phyloP scores from a whole-genome alignment of 495 filamentous ascomycete species.

The Paragyromitra xinjiangensis region DNA sequence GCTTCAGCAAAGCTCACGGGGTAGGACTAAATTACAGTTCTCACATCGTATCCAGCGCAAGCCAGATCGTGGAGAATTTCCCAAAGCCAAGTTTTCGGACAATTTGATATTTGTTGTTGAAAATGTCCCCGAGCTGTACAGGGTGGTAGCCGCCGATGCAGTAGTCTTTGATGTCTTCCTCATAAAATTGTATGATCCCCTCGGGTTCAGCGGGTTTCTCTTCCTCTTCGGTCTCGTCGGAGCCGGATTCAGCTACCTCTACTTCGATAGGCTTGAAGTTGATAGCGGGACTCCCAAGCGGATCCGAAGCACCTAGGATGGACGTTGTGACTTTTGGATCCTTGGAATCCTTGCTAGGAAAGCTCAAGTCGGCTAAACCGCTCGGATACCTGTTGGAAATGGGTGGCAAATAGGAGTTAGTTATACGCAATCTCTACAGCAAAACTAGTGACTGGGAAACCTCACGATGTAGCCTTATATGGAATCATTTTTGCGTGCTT shows the following conservation, averaged over 20 bases:
- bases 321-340: not conserved
- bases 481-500: not conserved
- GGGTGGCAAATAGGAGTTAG: not conserved
- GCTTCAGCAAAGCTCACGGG: not conserved
- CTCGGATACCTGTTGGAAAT: constrained; percentile 16
- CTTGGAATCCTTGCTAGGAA: constrained; percentile 15
- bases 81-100: constrained; percentile 64
- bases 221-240: not conserved
- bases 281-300: constrained; percentile 17
- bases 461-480: not conserved
- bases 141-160: constrained; percentile 66
- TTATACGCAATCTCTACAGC: not conserved
- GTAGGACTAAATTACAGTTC: not conserved
- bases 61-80: constrained; percentile 60
- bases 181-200: constrained; percentile 38
- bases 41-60: constrained; percentile 44
- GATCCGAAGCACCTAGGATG: constrained; percentile 2
- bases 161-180: constrained; percentile 65
- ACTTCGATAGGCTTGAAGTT: constrained; percentile 6
- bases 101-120: constrained; percentile 60
- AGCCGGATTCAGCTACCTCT: not conserved
- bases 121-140: constrained; percentile 63
- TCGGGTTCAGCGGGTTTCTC: constrained; percentile 8
- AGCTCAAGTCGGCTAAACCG: constrained; percentile 29
- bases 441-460: not conserved